Evolutionary conservation across 2,329 filamentous ascomycete species (phyloP).

Genomic region (Botryotinia narcissicola): DNA sequence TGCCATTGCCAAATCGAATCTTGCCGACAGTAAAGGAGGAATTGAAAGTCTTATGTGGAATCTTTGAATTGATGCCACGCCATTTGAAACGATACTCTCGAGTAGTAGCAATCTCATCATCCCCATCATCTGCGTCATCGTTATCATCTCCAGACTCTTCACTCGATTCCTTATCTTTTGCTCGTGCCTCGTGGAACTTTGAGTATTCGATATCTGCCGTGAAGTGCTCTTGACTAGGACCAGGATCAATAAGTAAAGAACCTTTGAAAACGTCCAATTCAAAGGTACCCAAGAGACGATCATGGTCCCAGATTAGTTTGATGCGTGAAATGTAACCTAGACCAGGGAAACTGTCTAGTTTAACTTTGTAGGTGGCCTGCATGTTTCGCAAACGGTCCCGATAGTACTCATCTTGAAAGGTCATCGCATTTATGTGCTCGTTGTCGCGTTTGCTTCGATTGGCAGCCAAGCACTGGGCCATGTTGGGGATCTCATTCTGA

Average conservation of each 20-base stretch:
- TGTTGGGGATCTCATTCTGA: neutral
- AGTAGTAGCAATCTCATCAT: conserved; percentile 10
- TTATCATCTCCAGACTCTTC: neutral
- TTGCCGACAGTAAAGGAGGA: neutral
- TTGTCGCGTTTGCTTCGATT: conserved; percentile 8
- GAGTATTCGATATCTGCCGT: conserved; percentile 15
- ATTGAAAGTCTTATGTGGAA: neutral
- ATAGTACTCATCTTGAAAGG: conserved; percentile 7
- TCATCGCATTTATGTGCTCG: neutral
- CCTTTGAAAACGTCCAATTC: neutral
- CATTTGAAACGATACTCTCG: conserved; percentile 11
- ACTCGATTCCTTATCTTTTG: conserved; percentile 1
- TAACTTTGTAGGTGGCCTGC: conserved; percentile 10
- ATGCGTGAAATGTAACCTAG: conserved; percentile 4
- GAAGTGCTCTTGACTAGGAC: conserved; percentile 5
- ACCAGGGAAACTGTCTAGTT: neutral
- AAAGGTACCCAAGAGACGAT: conserved; percentile 9
- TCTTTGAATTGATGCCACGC: neutral
- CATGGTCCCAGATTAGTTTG: conserved; percentile 13
- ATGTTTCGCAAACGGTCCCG: conserved; percentile 9
- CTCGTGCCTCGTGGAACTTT: conserved; percentile 9
- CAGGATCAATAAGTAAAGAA: conserved; percentile 5
- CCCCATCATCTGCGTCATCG: neutral
- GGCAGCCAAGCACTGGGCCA: neutral
- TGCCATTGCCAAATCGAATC: conserved; percentile 10